These are phyloP conservation scores for Cucurbitaria berberidis DNA, from an alignment of 2,329 filamentous ascomycete species.

Conservation along the genomic window DNA sequence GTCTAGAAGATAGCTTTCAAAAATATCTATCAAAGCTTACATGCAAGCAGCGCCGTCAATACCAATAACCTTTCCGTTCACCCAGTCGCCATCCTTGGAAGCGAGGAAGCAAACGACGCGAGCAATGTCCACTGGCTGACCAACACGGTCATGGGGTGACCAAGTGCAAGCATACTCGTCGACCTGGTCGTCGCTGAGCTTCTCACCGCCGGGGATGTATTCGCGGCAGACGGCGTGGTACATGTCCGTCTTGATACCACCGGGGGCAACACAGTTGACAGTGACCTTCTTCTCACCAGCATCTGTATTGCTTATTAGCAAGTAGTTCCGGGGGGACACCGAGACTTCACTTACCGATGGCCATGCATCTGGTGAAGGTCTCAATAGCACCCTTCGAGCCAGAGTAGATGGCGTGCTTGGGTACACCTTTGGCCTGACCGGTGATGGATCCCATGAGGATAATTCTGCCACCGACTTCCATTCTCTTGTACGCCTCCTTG, in stretches of 20 bases:
- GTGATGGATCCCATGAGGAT: conserved; percentile 64
- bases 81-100: conserved; percentile 63
- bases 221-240: conserved; percentile 69
- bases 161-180: conserved; percentile 69
- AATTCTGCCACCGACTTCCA: conserved; percentile 59
- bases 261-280: conserved; percentile 66
- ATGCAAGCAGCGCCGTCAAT: conserved; percentile 54
- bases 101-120: conserved; percentile 68
- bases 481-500: conserved; percentile 61
- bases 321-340: not conserved
- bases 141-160: conserved; percentile 69
- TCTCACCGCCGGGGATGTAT: conserved; percentile 65
- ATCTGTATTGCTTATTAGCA: conserved; percentile 45
- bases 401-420: conserved; percentile 61
- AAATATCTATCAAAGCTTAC: conserved; percentile 30
- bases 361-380: conserved; percentile 62
- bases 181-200: conserved; percentile 63
- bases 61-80: conserved; percentile 62
- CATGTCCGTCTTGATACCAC: conserved; percentile 64
- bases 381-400: conserved; percentile 62
- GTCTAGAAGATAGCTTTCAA: conserved; percentile 14
- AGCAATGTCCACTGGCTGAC: conserved; percentile 71
- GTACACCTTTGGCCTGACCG: conserved; percentile 62
- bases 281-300: conserved; percentile 62
- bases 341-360: conserved; percentile 48